Evolutionary conservation across 257 asterid species (phyloP).

Genomic region (Leonotis leonurus): DNA sequence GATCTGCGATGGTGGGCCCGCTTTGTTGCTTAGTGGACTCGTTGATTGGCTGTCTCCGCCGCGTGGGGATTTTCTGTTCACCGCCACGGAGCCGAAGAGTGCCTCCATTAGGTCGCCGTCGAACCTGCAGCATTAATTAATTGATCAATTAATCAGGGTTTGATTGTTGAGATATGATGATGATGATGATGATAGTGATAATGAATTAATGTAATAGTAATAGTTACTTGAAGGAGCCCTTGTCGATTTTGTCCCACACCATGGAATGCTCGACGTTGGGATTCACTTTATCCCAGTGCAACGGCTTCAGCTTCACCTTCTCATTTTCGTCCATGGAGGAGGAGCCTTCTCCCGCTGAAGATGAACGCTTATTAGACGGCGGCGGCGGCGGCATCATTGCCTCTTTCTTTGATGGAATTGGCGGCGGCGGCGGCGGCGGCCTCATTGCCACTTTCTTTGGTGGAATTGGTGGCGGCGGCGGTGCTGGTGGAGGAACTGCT

Average conservation of each 20-base stretch:
- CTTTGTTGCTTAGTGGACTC: constrained; percentile 25
- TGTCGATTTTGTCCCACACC: constrained; percentile 91
- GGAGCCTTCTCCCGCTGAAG: constrained; percentile 27
- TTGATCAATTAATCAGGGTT: too few relatives aligned
- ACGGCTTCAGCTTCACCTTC: constrained; percentile 65
- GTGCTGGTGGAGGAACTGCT: constrained; percentile 8
- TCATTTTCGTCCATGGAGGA: too few relatives aligned
- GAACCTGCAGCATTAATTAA: too few relatives aligned
- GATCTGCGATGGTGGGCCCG: constrained; percentile 57
- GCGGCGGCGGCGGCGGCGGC: constrained; percentile 43
- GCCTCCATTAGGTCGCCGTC: constrained; percentile 98
- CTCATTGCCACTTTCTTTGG: too few relatives aligned
- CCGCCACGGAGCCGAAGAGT: constrained; percentile 84
- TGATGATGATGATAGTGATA: too few relatives aligned
- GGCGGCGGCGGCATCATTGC: constrained; percentile 27
- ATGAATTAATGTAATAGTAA: too few relatives aligned
- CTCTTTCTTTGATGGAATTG: constrained; percentile 14
- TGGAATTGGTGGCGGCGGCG: too few relatives aligned
- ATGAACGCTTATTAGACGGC: constrained; percentile 22
- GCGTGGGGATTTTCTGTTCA: constrained; percentile 64
- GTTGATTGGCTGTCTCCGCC: constrained; percentile 23
- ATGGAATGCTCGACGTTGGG: constrained; percentile 73
- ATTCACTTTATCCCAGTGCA: constrained; percentile 95
- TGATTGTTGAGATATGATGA: too few relatives aligned
- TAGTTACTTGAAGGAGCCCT: constrained; percentile 87